Evolutionary conservation across 371 early-diverging fungal species (phyloP).

Genomic region (Mucor irregularis): DNA sequence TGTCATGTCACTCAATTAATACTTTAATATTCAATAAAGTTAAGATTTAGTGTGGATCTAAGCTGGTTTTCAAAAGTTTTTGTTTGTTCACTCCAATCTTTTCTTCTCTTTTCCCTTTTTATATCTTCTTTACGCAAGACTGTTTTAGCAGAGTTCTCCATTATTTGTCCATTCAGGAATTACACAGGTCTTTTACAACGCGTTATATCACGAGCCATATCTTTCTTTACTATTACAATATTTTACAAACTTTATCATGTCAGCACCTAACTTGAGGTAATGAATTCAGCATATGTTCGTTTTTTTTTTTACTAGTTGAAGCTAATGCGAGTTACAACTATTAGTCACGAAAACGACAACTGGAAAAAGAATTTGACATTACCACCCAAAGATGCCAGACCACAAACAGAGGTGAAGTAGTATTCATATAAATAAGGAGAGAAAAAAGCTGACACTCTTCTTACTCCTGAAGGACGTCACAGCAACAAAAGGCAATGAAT

Average conservation of each 20-base stretch:
- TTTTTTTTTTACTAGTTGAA: not conserved
- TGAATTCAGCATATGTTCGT: no score
- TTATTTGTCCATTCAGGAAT: no score
- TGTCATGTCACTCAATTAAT: not conserved
- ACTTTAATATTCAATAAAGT: constrained; percentile 5
- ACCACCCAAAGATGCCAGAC: constrained; percentile 83
- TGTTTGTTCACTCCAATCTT: not conserved
- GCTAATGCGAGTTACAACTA: not conserved
- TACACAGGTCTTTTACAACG: no score
- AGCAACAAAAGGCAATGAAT: constrained; percentile 95
- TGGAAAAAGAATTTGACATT: constrained; percentile 78
- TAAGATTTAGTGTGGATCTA: not conserved
- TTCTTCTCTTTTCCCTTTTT: not conserved
- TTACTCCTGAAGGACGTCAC: constrained; percentile 73
- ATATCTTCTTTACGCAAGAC: no score
- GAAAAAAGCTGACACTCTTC: not conserved
- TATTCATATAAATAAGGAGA: not conserved
- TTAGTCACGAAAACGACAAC: constrained; percentile 62
- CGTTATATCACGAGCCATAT: no score
- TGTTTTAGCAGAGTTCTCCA: no score
- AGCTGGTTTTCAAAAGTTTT: not conserved
- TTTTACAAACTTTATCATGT: not conserved
- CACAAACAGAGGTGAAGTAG: constrained; percentile 78
- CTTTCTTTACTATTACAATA: no score
- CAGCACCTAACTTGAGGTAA: constrained; percentile 1